Base-by-base conservation (phyloP, 371 early-diverging fungal species). In the Syncephalastrum racemosum region DNA sequence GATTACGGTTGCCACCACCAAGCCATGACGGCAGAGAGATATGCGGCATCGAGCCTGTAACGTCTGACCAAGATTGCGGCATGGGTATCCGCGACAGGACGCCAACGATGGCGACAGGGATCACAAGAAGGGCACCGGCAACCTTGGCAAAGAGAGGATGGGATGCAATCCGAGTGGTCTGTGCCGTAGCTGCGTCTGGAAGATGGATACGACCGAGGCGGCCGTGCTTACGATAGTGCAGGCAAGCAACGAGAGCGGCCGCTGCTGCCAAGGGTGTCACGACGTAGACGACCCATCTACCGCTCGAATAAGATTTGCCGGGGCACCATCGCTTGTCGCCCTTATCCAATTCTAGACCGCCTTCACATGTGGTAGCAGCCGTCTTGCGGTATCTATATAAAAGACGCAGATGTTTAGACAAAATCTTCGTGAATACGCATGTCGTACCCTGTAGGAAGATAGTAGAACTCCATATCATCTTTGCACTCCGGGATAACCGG, bases 371-470 rank as follows among this genome's bases (percentile, higher is more conserved):
- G 1, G 93, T 87, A 48, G 84, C 81, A 23, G 92, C 85, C 56
- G 85, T 88, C 66, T 86, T 86, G 50, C 93, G 86, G 66, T 92
- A 93, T 16, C 91, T 83, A 50, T 83, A 50, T 58, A 59, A 7
- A 67, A 59, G 6, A 36, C 22, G 0, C 58, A 15, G 8, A 20
- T 16, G 16, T 46, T 19, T 51, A 16, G 2, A 13, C 6, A 45
- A 40, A 42, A 24, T 3, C 25, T 49, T 8, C 50, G 13, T 43
- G 10, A 36, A 10, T 31, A 31, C 12, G 36, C 36, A 31, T 31
- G 36, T 45, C 65, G 60, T 70, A 75, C 71, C 77, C 84, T 43
- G 80, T 73, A 16, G 79, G 70, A 39, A 83, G 76, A 24, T 84
- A 79, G 62, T 82, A 89, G 53, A 70, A 88, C 24, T 81, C 76